These are phyloP conservation scores for Termitomyces bulborhizus DNA, from an alignment of 768 basidiomycete genomes.

Conservation along the genomic window DNA sequence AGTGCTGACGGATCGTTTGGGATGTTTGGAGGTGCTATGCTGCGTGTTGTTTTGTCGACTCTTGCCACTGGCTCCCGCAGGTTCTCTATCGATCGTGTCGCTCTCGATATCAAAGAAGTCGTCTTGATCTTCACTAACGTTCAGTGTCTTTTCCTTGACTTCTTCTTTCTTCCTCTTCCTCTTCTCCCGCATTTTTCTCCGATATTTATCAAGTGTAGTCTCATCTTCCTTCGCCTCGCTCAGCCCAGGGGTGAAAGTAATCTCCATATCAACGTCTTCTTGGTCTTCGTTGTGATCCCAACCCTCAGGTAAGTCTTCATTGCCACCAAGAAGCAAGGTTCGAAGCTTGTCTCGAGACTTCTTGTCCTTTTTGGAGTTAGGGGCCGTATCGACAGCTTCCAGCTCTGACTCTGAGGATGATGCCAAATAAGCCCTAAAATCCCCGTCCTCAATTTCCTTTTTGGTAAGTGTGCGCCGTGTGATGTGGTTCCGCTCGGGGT, in stretches of 20 bases:
- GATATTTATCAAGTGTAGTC: constrained; percentile 86
- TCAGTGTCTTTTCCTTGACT: constrained; percentile 30
- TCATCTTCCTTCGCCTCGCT: constrained; percentile 51
- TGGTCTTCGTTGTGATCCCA: constrained; percentile 54
- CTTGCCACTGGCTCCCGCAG: constrained; percentile 1
- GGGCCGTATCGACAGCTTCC: constrained; percentile 19
- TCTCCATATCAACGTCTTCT: constrained; percentile 80
- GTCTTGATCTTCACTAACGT: constrained; percentile 34
- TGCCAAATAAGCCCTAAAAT: constrained; percentile 78
- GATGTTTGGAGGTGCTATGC: constrained; percentile 1
- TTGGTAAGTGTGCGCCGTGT: constrained; percentile 74
- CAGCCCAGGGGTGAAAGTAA: constrained; percentile 89
- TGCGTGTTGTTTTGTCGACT: constrained; percentile 13
- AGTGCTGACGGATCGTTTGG: constrained; percentile 37
- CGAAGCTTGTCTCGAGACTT: constrained; percentile 66
- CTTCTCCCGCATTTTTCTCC: constrained; percentile 87
- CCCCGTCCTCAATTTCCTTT: constrained; percentile 87
- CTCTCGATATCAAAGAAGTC: constrained; percentile 71
- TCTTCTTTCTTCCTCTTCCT: constrained; percentile 75
- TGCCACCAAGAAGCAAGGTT: constrained; percentile 64
- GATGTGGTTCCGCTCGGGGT: constrained; percentile 75
- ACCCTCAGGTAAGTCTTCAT: constrained; percentile 74
- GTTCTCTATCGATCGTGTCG: constrained; percentile 27
- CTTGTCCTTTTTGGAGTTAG: constrained; percentile 27
- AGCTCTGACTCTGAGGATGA: constrained; percentile 58